Percentiles rank a stretch among this genome's conserved stretches.
Conservation (phyloP, 345 rosid species). For the Angophora floribunda region DNA sequence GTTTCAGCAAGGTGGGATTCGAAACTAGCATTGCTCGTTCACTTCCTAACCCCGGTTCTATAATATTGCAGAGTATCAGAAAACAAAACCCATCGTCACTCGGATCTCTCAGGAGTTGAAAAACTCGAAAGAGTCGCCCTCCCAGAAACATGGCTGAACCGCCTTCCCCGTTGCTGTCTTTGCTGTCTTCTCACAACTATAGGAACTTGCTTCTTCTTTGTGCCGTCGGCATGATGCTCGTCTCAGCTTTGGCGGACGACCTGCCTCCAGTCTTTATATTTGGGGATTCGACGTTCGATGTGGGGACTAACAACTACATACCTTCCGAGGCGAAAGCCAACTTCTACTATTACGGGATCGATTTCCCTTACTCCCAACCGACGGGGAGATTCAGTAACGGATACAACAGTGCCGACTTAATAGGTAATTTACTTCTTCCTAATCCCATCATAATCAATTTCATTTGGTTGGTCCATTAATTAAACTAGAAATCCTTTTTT, state of each 20-base stretch:
- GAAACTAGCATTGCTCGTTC: not conserved
- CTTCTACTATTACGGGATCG: constrained; percentile 15
- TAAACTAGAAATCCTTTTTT: not conserved
- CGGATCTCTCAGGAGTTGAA: not conserved
- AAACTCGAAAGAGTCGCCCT: not conserved
- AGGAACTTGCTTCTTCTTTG: not conserved
- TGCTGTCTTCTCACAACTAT: not conserved
- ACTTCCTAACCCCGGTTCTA: not conserved
- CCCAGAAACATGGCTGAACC: not conserved
- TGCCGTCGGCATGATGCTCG: not conserved
- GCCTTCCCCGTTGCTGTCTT: not conserved
- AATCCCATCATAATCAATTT: not conserved
- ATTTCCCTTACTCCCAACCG: not conserved
- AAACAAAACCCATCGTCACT: not conserved
- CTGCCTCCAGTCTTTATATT: constrained; percentile 7
- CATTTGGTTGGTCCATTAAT: not conserved
- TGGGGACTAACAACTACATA: constrained; percentile 8
- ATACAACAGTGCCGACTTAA: constrained; percentile 6
- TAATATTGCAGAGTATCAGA: not conserved
- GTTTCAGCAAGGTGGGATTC: not conserved
- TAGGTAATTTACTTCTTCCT: not conserved
- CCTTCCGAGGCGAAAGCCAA: not conserved
- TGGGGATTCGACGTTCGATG: constrained; percentile 6
- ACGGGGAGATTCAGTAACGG: constrained; percentile 29
- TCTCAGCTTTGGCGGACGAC: not conserved